phyloP scores from a whole-genome alignment of 306 rosid species.

The Cicer yamashitae region DNA sequence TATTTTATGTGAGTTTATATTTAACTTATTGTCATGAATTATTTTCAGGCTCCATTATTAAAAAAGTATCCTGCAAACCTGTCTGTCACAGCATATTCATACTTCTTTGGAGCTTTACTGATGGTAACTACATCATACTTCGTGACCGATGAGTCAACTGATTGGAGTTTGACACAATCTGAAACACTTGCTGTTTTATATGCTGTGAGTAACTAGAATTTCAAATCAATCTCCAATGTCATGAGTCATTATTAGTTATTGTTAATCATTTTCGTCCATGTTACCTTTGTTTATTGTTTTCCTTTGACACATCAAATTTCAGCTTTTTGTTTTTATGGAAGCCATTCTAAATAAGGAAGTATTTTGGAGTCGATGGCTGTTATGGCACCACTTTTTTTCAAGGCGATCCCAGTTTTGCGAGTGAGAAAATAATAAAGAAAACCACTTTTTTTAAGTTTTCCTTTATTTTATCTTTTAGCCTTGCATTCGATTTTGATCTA shows the following conservation, averaged over 20 bases:
- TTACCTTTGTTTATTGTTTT: constrained; percentile 36
- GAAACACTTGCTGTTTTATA: constrained; percentile 85
- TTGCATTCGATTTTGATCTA: constrained; percentile 20
- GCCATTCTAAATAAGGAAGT: constrained; percentile 21
- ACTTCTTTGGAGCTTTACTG: constrained; percentile 77
- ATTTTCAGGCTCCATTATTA: constrained; percentile 85
- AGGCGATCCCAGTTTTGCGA: constrained; percentile 1
- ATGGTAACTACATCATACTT: constrained; percentile 84
- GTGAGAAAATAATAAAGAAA: not conserved
- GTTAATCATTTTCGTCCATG: constrained; percentile 32
- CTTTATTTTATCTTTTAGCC: not conserved
- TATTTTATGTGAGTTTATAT: constrained; percentile 14
- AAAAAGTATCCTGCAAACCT: constrained; percentile 87
- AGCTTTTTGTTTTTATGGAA: constrained; percentile 9
- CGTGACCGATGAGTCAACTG: constrained; percentile 72
- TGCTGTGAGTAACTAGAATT: constrained; percentile 67
- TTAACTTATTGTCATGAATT: constrained; percentile 38
- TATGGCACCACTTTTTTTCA: constrained; percentile 8
- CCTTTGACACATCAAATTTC: constrained; percentile 31
- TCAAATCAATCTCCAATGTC: constrained; percentile 31
- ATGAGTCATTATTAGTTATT: constrained; percentile 10
- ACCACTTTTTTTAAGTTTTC: constrained; percentile 30
- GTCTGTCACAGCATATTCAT: constrained; percentile 88
- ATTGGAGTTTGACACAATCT: constrained; percentile 81
- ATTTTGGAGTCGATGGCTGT: constrained; percentile 1